Percentiles rank a stretch among this genome's conserved stretches.
Evolutionary conservation across 129 eudicot genomes (phyloP).

Genomic region (Saposhnikovia divaricata): DNA sequence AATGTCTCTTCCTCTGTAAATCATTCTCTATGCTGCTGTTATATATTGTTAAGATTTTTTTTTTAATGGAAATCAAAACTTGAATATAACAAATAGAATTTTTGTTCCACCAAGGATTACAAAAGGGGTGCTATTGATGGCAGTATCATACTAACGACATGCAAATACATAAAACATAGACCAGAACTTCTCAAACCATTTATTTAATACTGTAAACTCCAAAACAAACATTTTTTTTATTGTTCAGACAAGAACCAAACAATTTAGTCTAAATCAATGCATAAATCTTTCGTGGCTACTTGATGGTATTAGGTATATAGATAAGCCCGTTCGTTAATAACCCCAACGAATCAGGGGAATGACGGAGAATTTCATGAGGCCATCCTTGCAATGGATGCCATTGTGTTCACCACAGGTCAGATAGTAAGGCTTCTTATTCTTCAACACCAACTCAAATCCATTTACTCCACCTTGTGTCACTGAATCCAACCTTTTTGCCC

Average conservation of each 20-base stretch:
- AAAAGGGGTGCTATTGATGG: no score
- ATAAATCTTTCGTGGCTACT: not conserved
- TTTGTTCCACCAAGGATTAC: no score
- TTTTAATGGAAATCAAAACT: no score
- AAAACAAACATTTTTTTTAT: no score
- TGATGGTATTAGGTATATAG: not conserved
- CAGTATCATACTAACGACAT: no score
- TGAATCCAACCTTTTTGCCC: conserved; percentile 27
- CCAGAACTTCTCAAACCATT: not conserved
- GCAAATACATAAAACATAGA: no score
- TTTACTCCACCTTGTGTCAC: conserved; percentile 31
- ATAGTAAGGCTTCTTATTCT: conserved; percentile 37
- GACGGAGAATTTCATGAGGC: conserved; percentile 59
- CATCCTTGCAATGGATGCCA: conserved; percentile 42
- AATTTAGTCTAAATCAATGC: not conserved
- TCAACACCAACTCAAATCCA: conserved; percentile 40
- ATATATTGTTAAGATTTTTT: no score
- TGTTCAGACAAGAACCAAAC: not conserved
- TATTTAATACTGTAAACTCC: not conserved
- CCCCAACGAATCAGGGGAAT: conserved; percentile 60
- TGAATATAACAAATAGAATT: no score
- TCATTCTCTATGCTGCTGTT: no score
- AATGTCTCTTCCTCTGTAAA: no score
- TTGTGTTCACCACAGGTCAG: conserved; percentile 43
- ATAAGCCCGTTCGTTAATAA: not conserved